A percentile compares a stretch with the other conserved stretches of the same genome.
Conservation (phyloP, 768 basidiomycete species). For the Boletus fagicola region DNA sequence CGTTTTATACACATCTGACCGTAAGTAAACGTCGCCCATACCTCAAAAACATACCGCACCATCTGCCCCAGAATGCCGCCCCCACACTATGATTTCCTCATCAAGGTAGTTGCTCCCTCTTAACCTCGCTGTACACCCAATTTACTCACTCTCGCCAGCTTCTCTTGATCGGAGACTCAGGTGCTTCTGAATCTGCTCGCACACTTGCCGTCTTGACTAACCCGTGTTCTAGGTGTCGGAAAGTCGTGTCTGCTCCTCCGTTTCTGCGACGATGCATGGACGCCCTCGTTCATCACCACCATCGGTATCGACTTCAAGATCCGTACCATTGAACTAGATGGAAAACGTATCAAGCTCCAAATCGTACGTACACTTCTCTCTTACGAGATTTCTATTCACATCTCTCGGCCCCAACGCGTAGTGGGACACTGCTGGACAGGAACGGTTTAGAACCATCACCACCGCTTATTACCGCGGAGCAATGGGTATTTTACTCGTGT, state of each 20-base stretch:
- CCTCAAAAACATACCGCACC: neutral
- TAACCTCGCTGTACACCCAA: slow-evolving; percentile 4
- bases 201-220: slow-evolving; percentile 9
- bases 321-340: slow-evolving; percentile 96
- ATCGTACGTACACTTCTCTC: slow-evolving; percentile 59
- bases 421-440: slow-evolving; percentile 99
- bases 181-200: slow-evolving; percentile 37
- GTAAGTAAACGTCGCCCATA: neutral
- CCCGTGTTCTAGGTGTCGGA: slow-evolving; percentile 67
- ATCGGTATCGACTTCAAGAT: slow-evolving; percentile 99
- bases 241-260: slow-evolving; percentile 94
- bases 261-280: slow-evolving; percentile 99
- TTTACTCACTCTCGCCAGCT: slow-evolving; percentile 48
- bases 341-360: slow-evolving; percentile 98
- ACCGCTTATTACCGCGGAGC: slow-evolving; percentile 99
- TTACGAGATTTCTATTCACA: neutral
- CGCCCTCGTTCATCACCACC: slow-evolving; percentile 97
- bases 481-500: slow-evolving; percentile 98
- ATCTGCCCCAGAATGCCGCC: slow-evolving; percentile 61
- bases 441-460: slow-evolving; percentile 97
- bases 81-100: slow-evolving; percentile 96
- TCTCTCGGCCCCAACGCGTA: slow-evolving; percentile 32
- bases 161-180: slow-evolving; percentile 94
- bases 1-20: neutral
- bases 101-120: slow-evolving; percentile 58